A percentile compares a stretch with the other conserved stretches of the same genome.
Conservation (phyloP, 1,284 basidiomycete species). For the Hortiboletus rubellus region DNA sequence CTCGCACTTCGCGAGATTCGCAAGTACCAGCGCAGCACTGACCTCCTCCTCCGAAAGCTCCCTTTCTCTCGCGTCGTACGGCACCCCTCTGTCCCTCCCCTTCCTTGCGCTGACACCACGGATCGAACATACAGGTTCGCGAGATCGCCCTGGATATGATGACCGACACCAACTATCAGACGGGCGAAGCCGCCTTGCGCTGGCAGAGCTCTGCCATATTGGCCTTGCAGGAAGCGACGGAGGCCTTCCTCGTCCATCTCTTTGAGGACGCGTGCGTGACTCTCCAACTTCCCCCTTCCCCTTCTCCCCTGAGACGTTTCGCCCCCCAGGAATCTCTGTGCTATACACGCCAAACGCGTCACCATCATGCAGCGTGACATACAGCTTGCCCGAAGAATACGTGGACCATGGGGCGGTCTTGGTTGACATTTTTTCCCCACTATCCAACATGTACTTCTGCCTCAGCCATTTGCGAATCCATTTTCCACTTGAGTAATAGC, state of each 20-base stretch:
- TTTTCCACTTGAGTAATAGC: neutral
- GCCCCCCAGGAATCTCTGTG: conserved; percentile 78
- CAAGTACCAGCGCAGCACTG: conserved; percentile 91
- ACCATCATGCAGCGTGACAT: conserved; percentile 99
- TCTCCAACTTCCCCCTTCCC: neutral
- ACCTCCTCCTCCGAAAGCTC: conserved; percentile 82
- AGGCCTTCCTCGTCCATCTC: conserved; percentile 90
- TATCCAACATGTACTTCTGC: neutral
- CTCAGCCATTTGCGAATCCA: neutral
- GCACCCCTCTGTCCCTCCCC: conserved; percentile 17
- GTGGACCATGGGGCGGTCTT: conserved; percentile 76
- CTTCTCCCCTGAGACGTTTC: conserved; percentile 6
- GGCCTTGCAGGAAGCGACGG: conserved; percentile 92
- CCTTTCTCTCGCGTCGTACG: conserved; percentile 90
- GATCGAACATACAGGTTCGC: conserved; percentile 65
- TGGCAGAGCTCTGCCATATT: conserved; percentile 93
- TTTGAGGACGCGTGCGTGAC: conserved; percentile 92
- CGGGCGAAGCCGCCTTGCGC: conserved; percentile 63
- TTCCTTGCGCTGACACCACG: neutral
- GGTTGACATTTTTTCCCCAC: conserved; percentile 28
- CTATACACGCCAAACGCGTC: conserved; percentile 97
- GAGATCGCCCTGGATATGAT: conserved; percentile 89
- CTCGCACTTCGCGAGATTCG: conserved; percentile 90
- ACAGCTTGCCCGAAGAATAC: conserved; percentile 91
- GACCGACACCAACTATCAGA: conserved; percentile 66